A percentile compares a stretch with the other conserved stretches of the same genome.
These are phyloP conservation scores for Chalciporus chontae DNA, from an alignment of 768 basidiomycete species.

Conservation along the genomic window DNA sequence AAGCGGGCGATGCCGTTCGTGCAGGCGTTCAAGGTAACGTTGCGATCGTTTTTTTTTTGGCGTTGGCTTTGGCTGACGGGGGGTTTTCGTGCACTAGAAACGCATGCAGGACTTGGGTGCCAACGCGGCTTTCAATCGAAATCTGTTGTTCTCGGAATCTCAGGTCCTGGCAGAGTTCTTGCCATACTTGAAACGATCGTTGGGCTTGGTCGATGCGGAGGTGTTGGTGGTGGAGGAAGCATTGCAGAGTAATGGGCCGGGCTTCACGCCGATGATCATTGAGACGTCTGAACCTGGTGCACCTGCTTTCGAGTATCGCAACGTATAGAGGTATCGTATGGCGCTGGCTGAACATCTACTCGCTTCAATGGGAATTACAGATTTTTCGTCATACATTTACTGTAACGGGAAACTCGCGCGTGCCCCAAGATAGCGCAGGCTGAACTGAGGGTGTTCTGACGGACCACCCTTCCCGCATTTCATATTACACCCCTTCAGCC, in stretches of 20 bases:
- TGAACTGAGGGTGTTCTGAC: too few species aligned
- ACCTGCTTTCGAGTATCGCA: conserved; percentile 86
- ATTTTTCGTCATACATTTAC: neutral
- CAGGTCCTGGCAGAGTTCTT: conserved; percentile 66
- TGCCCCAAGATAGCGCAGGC: too few species aligned
- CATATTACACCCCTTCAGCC: neutral
- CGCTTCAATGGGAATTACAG: neutral
- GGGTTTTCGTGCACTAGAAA: conserved; percentile 48
- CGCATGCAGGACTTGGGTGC: conserved; percentile 75
- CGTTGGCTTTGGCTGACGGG: conserved; percentile 1
- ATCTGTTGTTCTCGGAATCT: conserved; percentile 78
- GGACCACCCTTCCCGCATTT: too few species aligned
- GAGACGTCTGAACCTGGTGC: conserved; percentile 85
- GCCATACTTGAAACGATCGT: conserved; percentile 77
- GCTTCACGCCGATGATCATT: conserved; percentile 66
- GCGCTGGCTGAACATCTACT: neutral
- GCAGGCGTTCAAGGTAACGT: conserved; percentile 81
- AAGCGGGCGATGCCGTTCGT: conserved; percentile 96
- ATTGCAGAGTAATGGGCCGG: conserved; percentile 46
- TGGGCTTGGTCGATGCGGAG: conserved; percentile 69
- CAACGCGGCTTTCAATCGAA: conserved; percentile 75
- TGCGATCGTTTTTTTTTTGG: conserved; percentile 10
- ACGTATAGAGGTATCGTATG: conserved; percentile 40
- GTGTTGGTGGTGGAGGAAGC: conserved; percentile 70
- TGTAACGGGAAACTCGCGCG: too few species aligned